These are phyloP conservation scores for Citrus sp. DNA, from an alignment of 345 rosid species.

Conservation along the genomic window DNA sequence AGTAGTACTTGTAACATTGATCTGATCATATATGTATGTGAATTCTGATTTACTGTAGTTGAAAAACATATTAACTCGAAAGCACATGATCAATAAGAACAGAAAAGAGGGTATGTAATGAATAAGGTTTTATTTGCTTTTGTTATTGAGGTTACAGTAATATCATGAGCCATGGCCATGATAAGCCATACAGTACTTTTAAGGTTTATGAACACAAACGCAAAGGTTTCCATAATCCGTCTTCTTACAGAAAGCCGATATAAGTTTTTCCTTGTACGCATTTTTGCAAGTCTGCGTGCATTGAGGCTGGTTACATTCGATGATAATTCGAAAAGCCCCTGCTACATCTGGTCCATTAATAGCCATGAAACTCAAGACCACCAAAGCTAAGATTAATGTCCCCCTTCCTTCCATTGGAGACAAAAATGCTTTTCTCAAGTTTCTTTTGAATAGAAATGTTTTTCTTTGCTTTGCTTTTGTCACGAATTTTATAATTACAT, in stretches of 20 bases:
- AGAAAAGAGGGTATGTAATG: not conserved
- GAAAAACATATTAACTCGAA: not conserved
- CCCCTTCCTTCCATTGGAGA: not conserved
- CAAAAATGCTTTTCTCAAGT: not conserved
- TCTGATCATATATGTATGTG: no score
- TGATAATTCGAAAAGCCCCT: not conserved
- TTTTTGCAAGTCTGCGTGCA: not conserved
- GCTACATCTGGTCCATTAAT: not conserved
- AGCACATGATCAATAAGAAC: not conserved
- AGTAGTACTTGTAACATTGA: no score
- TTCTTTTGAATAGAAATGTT: not conserved
- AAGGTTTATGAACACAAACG: not conserved
- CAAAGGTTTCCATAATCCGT: not conserved
- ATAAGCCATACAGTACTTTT: not conserved
- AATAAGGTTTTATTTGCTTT: not conserved
- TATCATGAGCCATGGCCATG: not conserved
- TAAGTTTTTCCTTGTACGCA: not conserved
- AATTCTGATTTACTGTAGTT: not conserved
- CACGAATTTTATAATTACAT: not conserved
- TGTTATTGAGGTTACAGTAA: not conserved
- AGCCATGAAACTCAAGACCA: not conserved
- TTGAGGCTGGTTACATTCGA: not conserved
- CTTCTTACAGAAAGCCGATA: not conserved
- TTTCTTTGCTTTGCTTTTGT: not conserved
- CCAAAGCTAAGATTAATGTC: not conserved